phyloP scores from a whole-genome alignment of 352 stramenopile species.

The Phytophthora ohioensis region DNA sequence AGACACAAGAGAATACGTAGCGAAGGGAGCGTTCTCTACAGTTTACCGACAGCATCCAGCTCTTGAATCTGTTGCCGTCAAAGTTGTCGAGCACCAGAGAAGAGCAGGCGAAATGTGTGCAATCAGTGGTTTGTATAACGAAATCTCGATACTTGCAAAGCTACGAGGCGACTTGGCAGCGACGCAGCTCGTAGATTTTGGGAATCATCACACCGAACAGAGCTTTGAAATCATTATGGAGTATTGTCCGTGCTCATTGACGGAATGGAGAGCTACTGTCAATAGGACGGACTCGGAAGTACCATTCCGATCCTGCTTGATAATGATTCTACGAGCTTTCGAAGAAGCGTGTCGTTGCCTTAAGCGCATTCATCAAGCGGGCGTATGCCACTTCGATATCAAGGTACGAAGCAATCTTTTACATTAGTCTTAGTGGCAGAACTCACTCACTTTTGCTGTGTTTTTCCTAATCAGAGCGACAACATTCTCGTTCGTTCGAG shows the following conservation, averaged over 20 bases:
- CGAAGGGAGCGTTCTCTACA: constrained; percentile 60
- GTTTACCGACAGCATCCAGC: constrained; percentile 47
- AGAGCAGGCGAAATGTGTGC: constrained; percentile 53
- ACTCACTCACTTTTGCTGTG: background rate
- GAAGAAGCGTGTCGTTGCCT: constrained; percentile 47
- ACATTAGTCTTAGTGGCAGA: background rate
- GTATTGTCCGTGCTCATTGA: constrained; percentile 63
- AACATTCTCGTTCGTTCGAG: constrained; percentile 67
- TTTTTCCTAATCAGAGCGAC: constrained; percentile 44
- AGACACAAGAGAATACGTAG: constrained; percentile 41
- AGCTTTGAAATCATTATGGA: constrained; percentile 70
- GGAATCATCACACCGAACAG: constrained; percentile 47
- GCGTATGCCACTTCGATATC: constrained; percentile 74
- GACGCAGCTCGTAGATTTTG: constrained; percentile 70
- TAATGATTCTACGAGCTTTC: constrained; percentile 58
- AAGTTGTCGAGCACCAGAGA: constrained; percentile 59
- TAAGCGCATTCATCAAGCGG: constrained; percentile 48
- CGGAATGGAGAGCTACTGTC: constrained; percentile 43
- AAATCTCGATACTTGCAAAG: constrained; percentile 58
- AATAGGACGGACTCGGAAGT: constrained; percentile 4
- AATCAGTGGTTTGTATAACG: constrained; percentile 56
- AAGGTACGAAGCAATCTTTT: constrained; percentile 42
- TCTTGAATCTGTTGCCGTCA: constrained; percentile 51
- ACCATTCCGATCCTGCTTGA: constrained; percentile 52
- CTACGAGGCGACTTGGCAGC: constrained; percentile 57